phyloP scores from a whole-genome alignment of 1,284 basidiomycete species.

The Boletellus dicymbophilus region DNA sequence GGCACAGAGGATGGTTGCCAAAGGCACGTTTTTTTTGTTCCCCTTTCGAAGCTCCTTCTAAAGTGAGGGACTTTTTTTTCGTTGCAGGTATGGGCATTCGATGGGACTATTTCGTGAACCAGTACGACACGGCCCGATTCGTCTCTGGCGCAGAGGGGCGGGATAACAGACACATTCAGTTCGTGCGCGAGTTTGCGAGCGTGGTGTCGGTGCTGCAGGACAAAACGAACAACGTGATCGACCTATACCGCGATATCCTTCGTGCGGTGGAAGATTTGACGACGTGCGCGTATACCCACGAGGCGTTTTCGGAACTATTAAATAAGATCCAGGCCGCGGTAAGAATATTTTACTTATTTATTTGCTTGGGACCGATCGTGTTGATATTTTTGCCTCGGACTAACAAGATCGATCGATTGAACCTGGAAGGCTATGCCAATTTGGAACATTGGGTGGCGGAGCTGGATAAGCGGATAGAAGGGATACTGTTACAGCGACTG shows the following conservation, averaged over 20 bases:
- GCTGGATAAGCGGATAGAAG: conserved; percentile 87
- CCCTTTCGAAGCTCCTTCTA: background rate
- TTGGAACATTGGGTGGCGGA: conserved; percentile 95
- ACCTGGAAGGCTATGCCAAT: conserved; percentile 96
- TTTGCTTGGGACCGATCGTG: too few relatives aligned
- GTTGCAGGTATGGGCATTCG: conserved; percentile 91
- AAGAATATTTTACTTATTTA: conserved; percentile 38
- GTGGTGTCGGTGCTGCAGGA: conserved; percentile 91
- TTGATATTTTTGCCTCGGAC: background rate
- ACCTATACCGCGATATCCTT: conserved; percentile 86
- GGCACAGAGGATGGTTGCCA: conserved; percentile 86
- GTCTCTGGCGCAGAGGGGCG: conserved; percentile 72
- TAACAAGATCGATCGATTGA: conserved; percentile 95
- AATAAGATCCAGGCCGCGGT: conserved; percentile 86
- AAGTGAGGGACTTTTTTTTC: background rate
- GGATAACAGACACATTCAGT: conserved; percentile 89
- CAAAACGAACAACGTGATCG: conserved; percentile 93
- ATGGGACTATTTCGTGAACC: conserved; percentile 97
- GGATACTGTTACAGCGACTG: conserved; percentile 79
- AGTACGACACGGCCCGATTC: conserved; percentile 82
- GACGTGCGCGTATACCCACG: conserved; percentile 82
- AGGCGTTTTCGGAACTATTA: conserved; percentile 81
- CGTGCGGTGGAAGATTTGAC: conserved; percentile 85
- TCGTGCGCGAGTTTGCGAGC: conserved; percentile 94
- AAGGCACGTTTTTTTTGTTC: conserved; percentile 50